Conservation (phyloP, 768 basidiomycete genomes). For the Lentinula guzmanii region DNA sequence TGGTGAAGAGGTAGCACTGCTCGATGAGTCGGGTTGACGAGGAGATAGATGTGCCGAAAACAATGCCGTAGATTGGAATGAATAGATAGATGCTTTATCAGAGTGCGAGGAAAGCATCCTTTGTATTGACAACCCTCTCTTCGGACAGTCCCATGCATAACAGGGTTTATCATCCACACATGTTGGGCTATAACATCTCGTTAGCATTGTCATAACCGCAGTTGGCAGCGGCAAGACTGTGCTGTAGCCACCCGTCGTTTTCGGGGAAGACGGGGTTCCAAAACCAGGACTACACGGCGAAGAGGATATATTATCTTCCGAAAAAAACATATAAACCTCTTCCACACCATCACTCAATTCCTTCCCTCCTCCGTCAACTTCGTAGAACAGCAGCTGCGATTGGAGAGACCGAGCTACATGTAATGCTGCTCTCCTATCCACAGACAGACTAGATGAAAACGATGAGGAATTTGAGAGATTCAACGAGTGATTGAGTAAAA, state of each 20-base stretch:
- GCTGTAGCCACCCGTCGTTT: constrained; percentile 44
- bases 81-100: not conserved
- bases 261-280: not conserved
- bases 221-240: constrained; percentile 49
- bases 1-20: too few species aligned
- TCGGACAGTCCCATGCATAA: constrained; percentile 79
- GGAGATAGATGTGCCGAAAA: not conserved
- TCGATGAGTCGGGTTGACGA: not conserved
- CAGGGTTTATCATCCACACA: constrained; percentile 79
- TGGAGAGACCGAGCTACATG: constrained; percentile 89
- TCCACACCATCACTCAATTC: constrained; percentile 83
- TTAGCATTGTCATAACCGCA: constrained; percentile 84
- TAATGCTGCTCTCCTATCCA: constrained; percentile 75
- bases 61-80: constrained; percentile 27
- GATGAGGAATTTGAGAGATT: constrained; percentile 29
- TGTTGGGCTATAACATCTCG: constrained; percentile 84
- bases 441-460: not conserved
- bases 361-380: constrained; percentile 93
- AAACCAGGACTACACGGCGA: constrained; percentile 17
- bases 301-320: constrained; percentile 58
- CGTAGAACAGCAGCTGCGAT: constrained; percentile 91
- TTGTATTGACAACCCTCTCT: constrained; percentile 36
- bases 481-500: constrained; percentile 72
- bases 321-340: constrained; percentile 82
- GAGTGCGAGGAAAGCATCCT: constrained; percentile 3